These are phyloP conservation scores for Ophiostoma fasciatum DNA, from an alignment of 2,329 filamentous ascomycete species.

Conservation along the genomic window DNA sequence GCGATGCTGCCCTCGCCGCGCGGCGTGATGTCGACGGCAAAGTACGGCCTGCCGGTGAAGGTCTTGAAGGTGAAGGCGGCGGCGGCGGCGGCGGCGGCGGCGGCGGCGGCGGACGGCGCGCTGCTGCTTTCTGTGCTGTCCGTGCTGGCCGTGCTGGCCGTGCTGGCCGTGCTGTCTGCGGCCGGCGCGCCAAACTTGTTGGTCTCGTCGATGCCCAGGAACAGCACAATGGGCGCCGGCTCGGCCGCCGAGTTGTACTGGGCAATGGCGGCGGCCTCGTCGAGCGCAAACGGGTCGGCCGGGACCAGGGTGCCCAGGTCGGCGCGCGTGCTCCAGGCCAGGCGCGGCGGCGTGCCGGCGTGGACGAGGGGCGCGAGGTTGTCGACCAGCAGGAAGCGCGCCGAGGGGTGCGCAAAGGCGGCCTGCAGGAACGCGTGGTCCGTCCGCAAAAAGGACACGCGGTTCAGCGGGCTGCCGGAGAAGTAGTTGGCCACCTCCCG, in stretches of 20 bases:
- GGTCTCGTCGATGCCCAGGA: constrained; percentile 67
- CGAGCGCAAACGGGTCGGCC: constrained; percentile 50
- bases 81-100: constrained; percentile 12
- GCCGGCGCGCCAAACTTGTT: constrained; percentile 9
- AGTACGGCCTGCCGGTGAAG: constrained; percentile 71
- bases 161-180: too few species aligned
- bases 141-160: too few species aligned
- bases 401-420: constrained; percentile 49
- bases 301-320: constrained; percentile 61
- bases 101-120: constrained; percentile 19
- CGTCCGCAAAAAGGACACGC: constrained; percentile 60
- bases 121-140: too few species aligned
- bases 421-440: constrained; percentile 55
- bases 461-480: constrained; percentile 60
- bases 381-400: constrained; percentile 66
- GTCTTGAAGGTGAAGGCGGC: constrained; percentile 45
- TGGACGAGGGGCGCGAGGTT: constrained; percentile 59
- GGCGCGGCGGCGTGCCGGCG: constrained; percentile 21
- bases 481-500: constrained; percentile 76
- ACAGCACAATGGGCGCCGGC: constrained; percentile 58
- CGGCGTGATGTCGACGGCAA: constrained; percentile 79
- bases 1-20: constrained; percentile 44
- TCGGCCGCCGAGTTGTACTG: constrained; percentile 53
- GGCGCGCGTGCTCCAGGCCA: constrained; percentile 53
- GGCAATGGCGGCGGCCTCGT: constrained; percentile 59